phyloP scores from a whole-genome alignment of 2,329 filamentous ascomycete species.

The Ustilaginoidea virens region DNA sequence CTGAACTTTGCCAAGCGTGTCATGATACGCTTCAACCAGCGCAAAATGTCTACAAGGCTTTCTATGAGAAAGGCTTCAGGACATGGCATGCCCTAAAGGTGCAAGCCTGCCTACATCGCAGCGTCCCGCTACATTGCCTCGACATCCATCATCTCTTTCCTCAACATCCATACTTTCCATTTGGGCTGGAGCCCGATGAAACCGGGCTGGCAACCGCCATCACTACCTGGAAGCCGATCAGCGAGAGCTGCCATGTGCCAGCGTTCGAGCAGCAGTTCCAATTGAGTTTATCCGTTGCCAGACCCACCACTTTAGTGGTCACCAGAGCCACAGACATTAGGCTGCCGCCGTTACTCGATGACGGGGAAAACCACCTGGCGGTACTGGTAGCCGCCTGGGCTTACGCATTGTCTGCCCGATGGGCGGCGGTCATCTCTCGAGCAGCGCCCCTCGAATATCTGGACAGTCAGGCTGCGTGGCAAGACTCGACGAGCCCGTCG shows the following conservation, averaged over 20 bases:
- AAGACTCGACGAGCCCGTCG: background rate
- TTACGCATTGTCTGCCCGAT: constrained; percentile 16
- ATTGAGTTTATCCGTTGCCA: background rate
- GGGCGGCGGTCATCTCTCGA: constrained; percentile 15
- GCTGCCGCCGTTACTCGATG: background rate
- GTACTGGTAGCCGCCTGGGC: constrained; percentile 14
- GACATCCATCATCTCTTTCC: background rate
- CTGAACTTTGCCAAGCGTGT: too few relatives aligned
- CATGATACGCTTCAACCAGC: too few relatives aligned
- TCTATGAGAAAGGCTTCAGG: constrained; percentile 12
- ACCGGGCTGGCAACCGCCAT: background rate
- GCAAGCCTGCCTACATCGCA: background rate
- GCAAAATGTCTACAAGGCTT: too few relatives aligned
- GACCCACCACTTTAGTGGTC: background rate
- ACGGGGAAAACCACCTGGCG: constrained; percentile 7
- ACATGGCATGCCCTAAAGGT: constrained; percentile 12
- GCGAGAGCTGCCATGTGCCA: background rate
- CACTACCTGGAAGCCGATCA: background rate
- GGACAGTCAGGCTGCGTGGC: background rate
- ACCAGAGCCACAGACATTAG: background rate
- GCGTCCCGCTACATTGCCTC: background rate
- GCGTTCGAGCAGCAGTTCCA: background rate
- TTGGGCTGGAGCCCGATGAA: background rate
- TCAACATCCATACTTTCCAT: constrained; percentile 1
- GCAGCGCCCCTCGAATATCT: constrained; percentile 3